phyloP scores from a whole-genome alignment of 176 grass and related monocot genomes.

The Eleusine coracana region DNA sequence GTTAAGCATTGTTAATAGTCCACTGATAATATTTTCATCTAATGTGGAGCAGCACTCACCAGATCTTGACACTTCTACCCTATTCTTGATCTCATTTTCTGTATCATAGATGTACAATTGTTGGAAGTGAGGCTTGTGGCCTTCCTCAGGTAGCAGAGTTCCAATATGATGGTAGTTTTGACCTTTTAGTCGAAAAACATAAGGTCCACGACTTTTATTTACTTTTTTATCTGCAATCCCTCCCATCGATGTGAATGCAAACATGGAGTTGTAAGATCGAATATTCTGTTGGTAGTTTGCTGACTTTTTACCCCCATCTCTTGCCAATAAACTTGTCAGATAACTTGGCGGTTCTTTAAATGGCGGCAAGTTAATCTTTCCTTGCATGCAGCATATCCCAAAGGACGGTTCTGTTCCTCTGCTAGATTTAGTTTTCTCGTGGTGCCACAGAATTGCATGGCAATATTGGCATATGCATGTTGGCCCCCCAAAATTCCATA shows the following conservation, averaged over 20 bases:
- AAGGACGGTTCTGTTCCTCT: background rate
- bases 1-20: constrained; percentile 23
- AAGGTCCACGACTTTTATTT: constrained; percentile 26
- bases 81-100: constrained; percentile 32
- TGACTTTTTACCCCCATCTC: background rate
- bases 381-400: background rate
- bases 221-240: constrained; percentile 21
- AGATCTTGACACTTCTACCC: constrained; percentile 9
- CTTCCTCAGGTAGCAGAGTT: constrained; percentile 19
- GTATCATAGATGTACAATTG: constrained; percentile 25
- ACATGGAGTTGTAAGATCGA: constrained; percentile 25
- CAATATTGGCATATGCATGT: background rate
- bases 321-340: background rate
- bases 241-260: constrained; percentile 21
- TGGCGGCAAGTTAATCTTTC: background rate
- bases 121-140: background rate
- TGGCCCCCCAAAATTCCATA: background rate
- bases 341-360: background rate
- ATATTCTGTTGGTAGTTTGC: background rate
- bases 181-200: constrained; percentile 25
- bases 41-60: background rate
- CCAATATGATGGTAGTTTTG: constrained; percentile 38
- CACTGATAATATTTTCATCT: constrained; percentile 13
- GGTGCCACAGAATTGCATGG: background rate
- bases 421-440: background rate